Evolutionary conservation across 139 green algal species (phyloP).

Genomic region (Pleodorina starrii): DNA sequence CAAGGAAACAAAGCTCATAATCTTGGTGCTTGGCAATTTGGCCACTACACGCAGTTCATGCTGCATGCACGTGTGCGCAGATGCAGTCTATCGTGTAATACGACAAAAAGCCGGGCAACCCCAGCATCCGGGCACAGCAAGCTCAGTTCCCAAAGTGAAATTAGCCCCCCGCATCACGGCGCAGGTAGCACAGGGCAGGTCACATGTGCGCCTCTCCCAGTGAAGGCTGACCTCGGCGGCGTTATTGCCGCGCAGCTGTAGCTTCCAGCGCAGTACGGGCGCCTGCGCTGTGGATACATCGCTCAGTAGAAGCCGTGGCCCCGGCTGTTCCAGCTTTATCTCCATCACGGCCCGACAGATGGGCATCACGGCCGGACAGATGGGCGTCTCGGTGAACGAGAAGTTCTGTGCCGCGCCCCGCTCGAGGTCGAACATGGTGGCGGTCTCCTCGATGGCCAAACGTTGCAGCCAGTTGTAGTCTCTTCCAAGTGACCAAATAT

Average conservation of each 20-base stretch:
- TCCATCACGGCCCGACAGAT: conserved; percentile 5
- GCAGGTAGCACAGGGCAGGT: too few species aligned
- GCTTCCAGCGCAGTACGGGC: conserved; percentile 63
- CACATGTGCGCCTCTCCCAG: too few species aligned
- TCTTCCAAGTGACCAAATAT: background rate
- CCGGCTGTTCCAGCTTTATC: conserved; percentile 74
- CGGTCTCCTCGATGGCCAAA: conserved; percentile 52
- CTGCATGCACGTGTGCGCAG: too few species aligned
- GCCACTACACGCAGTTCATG: too few species aligned
- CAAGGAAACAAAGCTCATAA: too few species aligned
- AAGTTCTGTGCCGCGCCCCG: background rate
- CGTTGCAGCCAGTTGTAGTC: conserved; percentile 41
- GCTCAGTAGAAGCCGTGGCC: conserved; percentile 82
- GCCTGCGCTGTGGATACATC: conserved; percentile 69
- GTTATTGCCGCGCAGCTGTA: conserved; percentile 58
- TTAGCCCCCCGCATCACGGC: too few species aligned
- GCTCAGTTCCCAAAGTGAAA: too few species aligned
- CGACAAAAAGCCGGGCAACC: too few species aligned
- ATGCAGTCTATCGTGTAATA: too few species aligned
- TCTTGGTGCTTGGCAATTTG: too few species aligned
- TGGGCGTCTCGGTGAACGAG: background rate
- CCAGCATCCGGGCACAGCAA: too few species aligned
- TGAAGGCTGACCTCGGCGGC: conserved; percentile 43
- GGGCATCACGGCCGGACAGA: too few species aligned
- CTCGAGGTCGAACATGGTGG: conserved; percentile 16